Evolutionary conservation across 2,329 filamentous ascomycete genomes (phyloP).

Genomic region (Helminthosporium solani): DNA sequence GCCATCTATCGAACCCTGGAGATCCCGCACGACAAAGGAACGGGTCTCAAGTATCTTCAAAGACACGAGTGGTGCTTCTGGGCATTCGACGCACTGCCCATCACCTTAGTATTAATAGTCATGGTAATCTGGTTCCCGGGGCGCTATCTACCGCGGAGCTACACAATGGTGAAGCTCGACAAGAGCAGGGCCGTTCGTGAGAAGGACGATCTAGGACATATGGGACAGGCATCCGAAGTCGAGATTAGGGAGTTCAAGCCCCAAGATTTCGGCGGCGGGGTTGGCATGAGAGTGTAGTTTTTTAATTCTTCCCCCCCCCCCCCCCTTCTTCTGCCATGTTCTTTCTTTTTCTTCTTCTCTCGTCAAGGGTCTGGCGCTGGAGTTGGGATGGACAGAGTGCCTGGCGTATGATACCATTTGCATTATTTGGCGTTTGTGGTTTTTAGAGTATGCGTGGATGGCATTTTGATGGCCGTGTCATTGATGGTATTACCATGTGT

Average conservation of each 20-base stretch:
- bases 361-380: too few relatives aligned
- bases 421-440: not conserved
- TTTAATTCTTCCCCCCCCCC: too few relatives aligned
- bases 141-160: conserved; percentile 32
- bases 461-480: too few relatives aligned
- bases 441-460: too few relatives aligned
- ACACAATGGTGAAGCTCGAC: conserved; percentile 31
- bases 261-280: conserved; percentile 21
- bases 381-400: too few relatives aligned
- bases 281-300: conserved; percentile 1
- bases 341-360: too few relatives aligned
- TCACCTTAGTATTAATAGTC: conserved; percentile 50
- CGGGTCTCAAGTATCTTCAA: conserved; percentile 53
- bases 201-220: conserved; percentile 34
- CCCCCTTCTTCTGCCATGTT: too few relatives aligned
- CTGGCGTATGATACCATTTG: not conserved
- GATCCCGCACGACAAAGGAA: conserved; percentile 49
- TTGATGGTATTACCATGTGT: too few relatives aligned
- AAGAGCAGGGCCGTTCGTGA: conserved; percentile 33
- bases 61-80: conserved; percentile 57
- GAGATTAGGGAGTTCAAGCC: conserved; percentile 25
- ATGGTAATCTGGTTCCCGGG: conserved; percentile 55
- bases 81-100: conserved; percentile 53
- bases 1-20: conserved; percentile 58
- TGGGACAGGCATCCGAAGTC: conserved; percentile 5